Base-by-base conservation (phyloP, 75 land plant species). In the Picea sitchensis region DNA sequence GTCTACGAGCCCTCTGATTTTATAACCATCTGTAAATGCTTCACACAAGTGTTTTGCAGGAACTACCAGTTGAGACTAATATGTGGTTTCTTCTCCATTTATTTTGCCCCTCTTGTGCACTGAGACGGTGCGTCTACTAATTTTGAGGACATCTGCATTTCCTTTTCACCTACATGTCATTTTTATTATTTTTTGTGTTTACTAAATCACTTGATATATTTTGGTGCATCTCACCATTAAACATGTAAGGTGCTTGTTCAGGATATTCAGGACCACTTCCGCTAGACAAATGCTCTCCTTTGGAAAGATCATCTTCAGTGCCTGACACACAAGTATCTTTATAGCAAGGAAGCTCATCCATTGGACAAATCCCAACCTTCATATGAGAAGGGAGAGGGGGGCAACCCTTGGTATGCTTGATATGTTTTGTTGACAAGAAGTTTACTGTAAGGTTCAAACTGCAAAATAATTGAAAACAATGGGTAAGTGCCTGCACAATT, bases 281-380 rank as follows among this genome's bases (percentile, higher is more conserved):
- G 1, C 18, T 60, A n/a, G 62, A 60, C 5, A 17, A 60, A 60
- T 17, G 62, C 62, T 60, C 62, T 60, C 12, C 62, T 60, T n/a
- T 60, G 62, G 62, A 20, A 7, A 17, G 60, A 59, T 79, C 85
- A 64, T 75, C 65, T 78, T 76, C 80, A 14, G 41, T 36, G 30
- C 58, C 47, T 2, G 38, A 61, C 3, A 3, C 21, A 18, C 64
- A 60, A 58, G 75, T 59, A n/a, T 56, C 75, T 1, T 30, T 2
- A 57, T 94, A 90, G 87, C 93, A 92, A 4, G 98, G 94, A 79
- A 96, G 84, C 32, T 92, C 89, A 54, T 93, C 91, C 84, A 96
- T 83, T 47, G 93, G 61, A 60, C 85, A 81, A 75, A 90, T 75
- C 61, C 72, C 81, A 59, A 86, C 76, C 57, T 82, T 84, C 94